Conservation (phyloP, 1,284 basidiomycete species). For the Earliella scabrosa region DNA sequence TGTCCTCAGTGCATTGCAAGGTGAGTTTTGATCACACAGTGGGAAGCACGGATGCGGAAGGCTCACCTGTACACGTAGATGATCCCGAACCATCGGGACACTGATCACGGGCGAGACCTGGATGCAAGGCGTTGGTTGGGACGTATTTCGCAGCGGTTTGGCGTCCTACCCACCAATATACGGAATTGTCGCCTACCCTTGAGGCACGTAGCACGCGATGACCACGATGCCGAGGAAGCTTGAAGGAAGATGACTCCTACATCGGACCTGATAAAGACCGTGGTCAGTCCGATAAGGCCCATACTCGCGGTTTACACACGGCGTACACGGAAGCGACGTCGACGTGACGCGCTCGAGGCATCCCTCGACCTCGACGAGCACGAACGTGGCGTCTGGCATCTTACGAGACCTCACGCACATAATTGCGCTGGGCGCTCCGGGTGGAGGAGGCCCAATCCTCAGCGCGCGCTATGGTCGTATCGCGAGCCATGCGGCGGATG, state of each 20-base stretch:
- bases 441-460: neutral
- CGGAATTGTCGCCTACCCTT: no score
- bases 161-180: neutral
- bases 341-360: neutral
- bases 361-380: no score
- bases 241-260: neutral
- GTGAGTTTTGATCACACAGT: neutral
- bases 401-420: neutral
- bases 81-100: neutral
- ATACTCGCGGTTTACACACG: neutral
- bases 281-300: slow-evolving; percentile 1
- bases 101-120: neutral
- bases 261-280: neutral
- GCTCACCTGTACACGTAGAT: neutral
- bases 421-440: neutral
- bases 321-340: neutral
- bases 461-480: neutral
- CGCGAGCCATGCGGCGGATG: slow-evolving; percentile 3
- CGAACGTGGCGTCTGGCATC: neutral
- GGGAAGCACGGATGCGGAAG: neutral
- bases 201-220: no score
- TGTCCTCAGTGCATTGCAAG: neutral
- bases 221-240: neutral
- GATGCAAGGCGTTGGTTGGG: neutral
- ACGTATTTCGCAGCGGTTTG: neutral